Evolutionary conservation across 345 rosid genomes (phyloP).

Genomic region (Rhodamnia argentea): DNA sequence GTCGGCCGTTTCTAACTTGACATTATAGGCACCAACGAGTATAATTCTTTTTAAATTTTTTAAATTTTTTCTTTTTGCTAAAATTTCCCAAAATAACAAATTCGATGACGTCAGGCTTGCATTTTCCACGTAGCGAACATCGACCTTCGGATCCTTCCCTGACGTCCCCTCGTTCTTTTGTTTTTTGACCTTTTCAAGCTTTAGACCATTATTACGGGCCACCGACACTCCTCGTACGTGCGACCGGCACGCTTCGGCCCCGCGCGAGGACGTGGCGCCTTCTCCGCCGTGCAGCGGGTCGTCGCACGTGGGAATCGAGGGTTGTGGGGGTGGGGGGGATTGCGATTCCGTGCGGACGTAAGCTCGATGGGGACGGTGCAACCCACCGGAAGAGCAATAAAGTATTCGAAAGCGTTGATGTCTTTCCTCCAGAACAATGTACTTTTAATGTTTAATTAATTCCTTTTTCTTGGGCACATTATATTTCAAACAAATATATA

Average conservation of each 20-base stretch:
- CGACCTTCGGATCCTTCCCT: not conserved
- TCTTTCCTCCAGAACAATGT: not conserved
- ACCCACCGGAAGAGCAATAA: not conserved
- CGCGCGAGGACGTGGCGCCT: slow-evolving; percentile 5
- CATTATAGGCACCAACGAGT: no score
- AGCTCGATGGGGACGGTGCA: slow-evolving; percentile 23
- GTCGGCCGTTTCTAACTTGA: no score
- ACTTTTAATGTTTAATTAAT: not conserved
- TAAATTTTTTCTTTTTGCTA: no score
- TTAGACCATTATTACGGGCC: not conserved
- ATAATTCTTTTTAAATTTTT: no score
- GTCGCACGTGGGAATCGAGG: slow-evolving; percentile 9
- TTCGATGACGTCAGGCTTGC: not conserved
- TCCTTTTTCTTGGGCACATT: not conserved
- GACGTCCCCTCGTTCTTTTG: not conserved
- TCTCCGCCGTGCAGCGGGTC: not conserved
- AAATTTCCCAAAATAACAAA: not conserved
- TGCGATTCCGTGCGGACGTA: slow-evolving; percentile 14
- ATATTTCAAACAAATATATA: not conserved
- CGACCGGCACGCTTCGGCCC: slow-evolving; percentile 16
- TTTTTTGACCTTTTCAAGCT: not conserved
- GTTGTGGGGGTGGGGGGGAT: not conserved
- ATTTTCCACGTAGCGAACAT: not conserved
- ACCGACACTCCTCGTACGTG: slow-evolving; percentile 29
- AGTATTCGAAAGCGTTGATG: not conserved